These are phyloP conservation scores for Pichia sorboxylosa DNA, from an alignment of 1,139 yeast species.

Conservation along the genomic window DNA sequence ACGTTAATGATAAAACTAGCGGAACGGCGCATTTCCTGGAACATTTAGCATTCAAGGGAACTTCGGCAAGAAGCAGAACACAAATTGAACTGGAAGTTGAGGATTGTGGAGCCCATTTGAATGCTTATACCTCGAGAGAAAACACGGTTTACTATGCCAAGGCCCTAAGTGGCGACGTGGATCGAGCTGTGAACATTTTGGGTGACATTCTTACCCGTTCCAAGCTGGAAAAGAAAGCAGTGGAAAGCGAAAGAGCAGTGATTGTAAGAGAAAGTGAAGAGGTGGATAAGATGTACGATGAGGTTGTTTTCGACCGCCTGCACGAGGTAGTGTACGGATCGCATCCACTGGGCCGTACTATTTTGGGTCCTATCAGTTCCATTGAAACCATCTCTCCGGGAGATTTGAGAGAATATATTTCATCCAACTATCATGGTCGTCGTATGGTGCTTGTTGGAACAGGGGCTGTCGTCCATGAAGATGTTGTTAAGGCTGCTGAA, in stretches of 20 bases:
- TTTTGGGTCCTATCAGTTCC: constrained; percentile 85
- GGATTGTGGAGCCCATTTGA: constrained; percentile 90
- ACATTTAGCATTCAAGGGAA: constrained; percentile 94
- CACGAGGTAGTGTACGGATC: constrained; percentile 85
- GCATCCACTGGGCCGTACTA: constrained; percentile 96
- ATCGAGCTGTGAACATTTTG: constrained; percentile 76
- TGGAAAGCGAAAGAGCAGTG: constrained; percentile 92
- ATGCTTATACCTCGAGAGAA: constrained; percentile 95
- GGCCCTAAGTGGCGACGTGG: constrained; percentile 68
- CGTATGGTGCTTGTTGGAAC: constrained; percentile 96
- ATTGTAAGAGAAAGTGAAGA: constrained; percentile 94
- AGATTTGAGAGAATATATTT: constrained; percentile 71
- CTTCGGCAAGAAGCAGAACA: constrained; percentile 68
- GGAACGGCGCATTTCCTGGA: constrained; percentile 98
- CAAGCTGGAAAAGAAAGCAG: constrained; percentile 68
- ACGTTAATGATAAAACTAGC: constrained; percentile 59
- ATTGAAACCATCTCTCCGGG: constrained; percentile 67
- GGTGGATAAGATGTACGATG: constrained; percentile 96
- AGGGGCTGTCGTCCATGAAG: constrained; percentile 84
- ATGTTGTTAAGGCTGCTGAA: constrained; percentile 65
- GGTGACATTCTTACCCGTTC: constrained; percentile 85
- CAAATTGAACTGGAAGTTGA: constrained; percentile 87
- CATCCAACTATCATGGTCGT: constrained; percentile 85
- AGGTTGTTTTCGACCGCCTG: constrained; percentile 91
- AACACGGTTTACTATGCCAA: constrained; percentile 95